Conservation (phyloP, 306 rosid species). For the Parietaria judaica region DNA sequence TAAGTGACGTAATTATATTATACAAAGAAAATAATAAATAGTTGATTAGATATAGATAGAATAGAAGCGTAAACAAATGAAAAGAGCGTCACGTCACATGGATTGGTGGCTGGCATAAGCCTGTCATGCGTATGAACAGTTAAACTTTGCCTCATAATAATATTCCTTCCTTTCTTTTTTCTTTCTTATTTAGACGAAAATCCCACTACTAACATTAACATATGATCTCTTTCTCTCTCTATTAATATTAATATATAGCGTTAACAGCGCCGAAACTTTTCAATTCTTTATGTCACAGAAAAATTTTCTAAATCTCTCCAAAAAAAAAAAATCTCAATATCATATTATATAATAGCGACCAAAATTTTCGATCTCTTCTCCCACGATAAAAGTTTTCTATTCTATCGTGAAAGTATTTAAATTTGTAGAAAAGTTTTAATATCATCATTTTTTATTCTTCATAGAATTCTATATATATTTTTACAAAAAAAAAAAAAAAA, state of each 20-base stretch:
- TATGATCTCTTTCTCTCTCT: background rate
- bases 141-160: slow-evolving; percentile 13
- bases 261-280: too few relatives aligned
- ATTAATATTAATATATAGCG: too few relatives aligned
- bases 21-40: background rate
- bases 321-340: too few relatives aligned
- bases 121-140: slow-evolving; percentile 26
- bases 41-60: background rate
- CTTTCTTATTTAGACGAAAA: slow-evolving; percentile 21
- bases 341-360: too few relatives aligned
- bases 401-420: too few relatives aligned
- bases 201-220: slow-evolving; percentile 11
- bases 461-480: background rate
- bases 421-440: too few relatives aligned
- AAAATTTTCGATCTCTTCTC: too few relatives aligned
- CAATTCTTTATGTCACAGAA: too few relatives aligned
- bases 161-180: background rate
- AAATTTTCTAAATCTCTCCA: too few relatives aligned
- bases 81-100: slow-evolving; percentile 53
- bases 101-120: slow-evolving; percentile 49
- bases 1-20: too few relatives aligned
- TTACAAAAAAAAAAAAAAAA: background rate
- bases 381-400: too few relatives aligned
- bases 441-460: too few relatives aligned
- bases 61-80: slow-evolving; percentile 17